Conservation (phyloP, 306 rosid genomes). For the Prunus mira region DNA sequence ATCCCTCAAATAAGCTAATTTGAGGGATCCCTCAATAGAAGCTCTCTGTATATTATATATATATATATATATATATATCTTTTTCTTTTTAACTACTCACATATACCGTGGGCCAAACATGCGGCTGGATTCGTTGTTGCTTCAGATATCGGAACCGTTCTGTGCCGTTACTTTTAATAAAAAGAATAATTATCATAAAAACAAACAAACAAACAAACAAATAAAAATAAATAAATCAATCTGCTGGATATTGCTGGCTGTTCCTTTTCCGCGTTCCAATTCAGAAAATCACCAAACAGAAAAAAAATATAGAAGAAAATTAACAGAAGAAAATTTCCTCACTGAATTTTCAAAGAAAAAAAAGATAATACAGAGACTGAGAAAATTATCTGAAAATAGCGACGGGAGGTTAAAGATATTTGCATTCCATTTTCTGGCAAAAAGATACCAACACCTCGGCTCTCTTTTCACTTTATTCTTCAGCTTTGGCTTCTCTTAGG, state of each 20-base stretch:
- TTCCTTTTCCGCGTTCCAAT: not conserved
- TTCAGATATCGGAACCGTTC: not conserved
- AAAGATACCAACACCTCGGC: too few species aligned
- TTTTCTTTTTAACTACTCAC: too few species aligned
- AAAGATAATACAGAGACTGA: not conserved
- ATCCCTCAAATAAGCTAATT: too few species aligned
- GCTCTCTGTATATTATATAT: too few species aligned
- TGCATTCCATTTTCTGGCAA: conserved; percentile 14
- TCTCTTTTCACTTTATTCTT: conserved; percentile 5
- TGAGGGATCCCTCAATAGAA: too few species aligned
- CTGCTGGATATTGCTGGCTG: not conserved
- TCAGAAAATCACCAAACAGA: not conserved
- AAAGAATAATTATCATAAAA: not conserved
- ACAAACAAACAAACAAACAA: not conserved
- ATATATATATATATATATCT: too few species aligned
- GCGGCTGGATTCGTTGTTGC: not conserved
- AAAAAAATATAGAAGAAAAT: not conserved
- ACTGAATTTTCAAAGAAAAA: not conserved
- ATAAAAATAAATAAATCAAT: not conserved
- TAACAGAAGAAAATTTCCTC: not conserved
- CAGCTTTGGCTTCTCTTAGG: not conserved
- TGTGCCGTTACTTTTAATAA: not conserved
- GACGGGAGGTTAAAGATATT: conserved; percentile 12
- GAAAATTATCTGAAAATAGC: conserved; percentile 4
- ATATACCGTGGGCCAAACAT: not conserved